Evolutionary conservation across 345 rosid species (phyloP).

Genomic region (Gynandropsis gynandra): DNA sequence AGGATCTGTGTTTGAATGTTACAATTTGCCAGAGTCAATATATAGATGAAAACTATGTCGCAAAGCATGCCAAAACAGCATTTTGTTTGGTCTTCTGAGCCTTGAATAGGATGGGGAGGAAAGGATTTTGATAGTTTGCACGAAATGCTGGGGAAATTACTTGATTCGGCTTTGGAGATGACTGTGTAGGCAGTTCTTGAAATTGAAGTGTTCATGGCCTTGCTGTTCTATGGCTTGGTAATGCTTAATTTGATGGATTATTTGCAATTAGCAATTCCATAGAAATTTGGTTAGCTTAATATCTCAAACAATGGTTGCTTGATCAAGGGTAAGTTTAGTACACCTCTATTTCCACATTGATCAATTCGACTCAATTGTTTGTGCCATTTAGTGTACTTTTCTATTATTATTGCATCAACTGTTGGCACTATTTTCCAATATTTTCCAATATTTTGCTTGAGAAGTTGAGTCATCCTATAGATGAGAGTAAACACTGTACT

Average conservation of each 20-base stretch:
- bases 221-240: not conserved
- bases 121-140: not conserved
- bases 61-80: not conserved
- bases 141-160: slow-evolving; percentile 2
- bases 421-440: not conserved
- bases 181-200: not conserved
- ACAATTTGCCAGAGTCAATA: not conserved
- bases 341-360: no score
- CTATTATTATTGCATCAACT: not conserved
- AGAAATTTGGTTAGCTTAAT: no score
- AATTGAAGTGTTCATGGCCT: not conserved
- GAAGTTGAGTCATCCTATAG: not conserved
- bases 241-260: not conserved
- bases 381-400: no score
- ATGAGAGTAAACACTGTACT: no score
- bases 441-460: not conserved
- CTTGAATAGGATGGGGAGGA: not conserved
- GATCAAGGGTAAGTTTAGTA: no score
- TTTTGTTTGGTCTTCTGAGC: slow-evolving; percentile 2
- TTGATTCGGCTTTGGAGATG: slow-evolving; percentile 3
- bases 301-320: no score
- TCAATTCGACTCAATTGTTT: no score
- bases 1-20: slow-evolving; percentile 14
- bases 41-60: not conserved
- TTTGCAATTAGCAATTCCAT: no score